Base-by-base conservation (phyloP, 2,329 filamentous ascomycete genomes). In the Drechslerella coelobrocha region DNA sequence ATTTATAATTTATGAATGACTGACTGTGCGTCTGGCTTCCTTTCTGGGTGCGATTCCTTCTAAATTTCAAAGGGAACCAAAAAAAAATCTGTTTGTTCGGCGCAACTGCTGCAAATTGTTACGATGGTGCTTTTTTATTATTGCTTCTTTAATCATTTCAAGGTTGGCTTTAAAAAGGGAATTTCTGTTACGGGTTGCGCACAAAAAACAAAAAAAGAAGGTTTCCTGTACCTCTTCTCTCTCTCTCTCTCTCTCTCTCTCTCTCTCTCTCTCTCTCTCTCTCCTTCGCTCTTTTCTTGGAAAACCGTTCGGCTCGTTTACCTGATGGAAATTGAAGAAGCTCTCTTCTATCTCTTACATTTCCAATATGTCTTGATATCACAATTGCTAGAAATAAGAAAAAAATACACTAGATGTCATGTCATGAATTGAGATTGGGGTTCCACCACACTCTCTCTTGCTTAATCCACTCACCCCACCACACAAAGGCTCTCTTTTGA, bases 1-100 rank as follows among this genome's bases (percentile, higher is more conserved):
- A 53, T n/a, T 62, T 69, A 50, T 69, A 69, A 61, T 39, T 12
- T 61, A 68, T 69, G n/a, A 57, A 69, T 29, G 65, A 62, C 57
- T 41, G 57, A 34, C 39, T 41, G 55, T 68, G 56, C 61, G n/a
- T 51, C 57, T 69, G 57, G 65, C 65, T 69, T 61, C 65, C 57
- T 69, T 69, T 69, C 59, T 62, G 57, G 65, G 65, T 52, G 57
- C 37, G 34, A 52, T 50, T 57, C 52, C 50, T 53, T n/a, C n/a
- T n/a, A n/a, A 34, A 59, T 59, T 27, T 27, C 31, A 62, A 62
- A 31, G 52, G 65, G 65, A 50, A 54, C 52, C 48, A 57, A 69
- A 68, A 62, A 57, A 48, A 39, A 39, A 6, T 39, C 45, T 68
- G 29, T n/a, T 34, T 60, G 55, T 27, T 21, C 29, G 63, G 55